A percentile compares a stretch with the other conserved stretches of the same genome.
Conservation (phyloP, 1,139 yeast species). For the Sugiyamaella neomexicana region DNA sequence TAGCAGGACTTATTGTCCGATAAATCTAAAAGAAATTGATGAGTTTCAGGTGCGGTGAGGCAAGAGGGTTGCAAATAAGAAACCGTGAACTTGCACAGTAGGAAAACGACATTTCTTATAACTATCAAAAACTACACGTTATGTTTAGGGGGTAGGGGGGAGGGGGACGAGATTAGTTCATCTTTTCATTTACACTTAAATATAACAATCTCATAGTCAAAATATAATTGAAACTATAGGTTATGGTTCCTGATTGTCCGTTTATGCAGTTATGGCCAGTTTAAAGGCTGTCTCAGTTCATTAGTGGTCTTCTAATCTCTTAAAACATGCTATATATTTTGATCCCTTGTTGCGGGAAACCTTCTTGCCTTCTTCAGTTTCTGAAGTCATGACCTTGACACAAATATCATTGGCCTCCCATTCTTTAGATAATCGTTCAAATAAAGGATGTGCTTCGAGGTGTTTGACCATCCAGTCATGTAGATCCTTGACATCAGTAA, state of each 20-base stretch:
- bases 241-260: too few species aligned
- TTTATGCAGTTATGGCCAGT: too few species aligned
- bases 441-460: slow-evolving; percentile 84
- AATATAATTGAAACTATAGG: too few species aligned
- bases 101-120: neutral
- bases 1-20: too few species aligned
- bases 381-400: slow-evolving; percentile 80
- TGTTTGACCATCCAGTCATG: slow-evolving; percentile 97
- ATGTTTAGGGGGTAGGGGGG: neutral
- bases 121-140: neutral
- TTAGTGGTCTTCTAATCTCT: slow-evolving; percentile 44
- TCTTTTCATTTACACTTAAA: too few species aligned
- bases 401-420: slow-evolving; percentile 82
- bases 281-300: too few species aligned
- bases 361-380: slow-evolving; percentile 97
- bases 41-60: too few species aligned
- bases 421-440: slow-evolving; percentile 72
- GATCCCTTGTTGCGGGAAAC: slow-evolving; percentile 86
- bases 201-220: too few species aligned
- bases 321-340: slow-evolving; percentile 87
- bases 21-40: neutral
- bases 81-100: neutral
- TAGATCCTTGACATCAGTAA: slow-evolving; percentile 91
- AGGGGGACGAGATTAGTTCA: too few species aligned
- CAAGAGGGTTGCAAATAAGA: too few species aligned